These are phyloP conservation scores for Talaromyces borbonicus DNA, from an alignment of 495 filamentous ascomycete species.

Conservation along the genomic window DNA sequence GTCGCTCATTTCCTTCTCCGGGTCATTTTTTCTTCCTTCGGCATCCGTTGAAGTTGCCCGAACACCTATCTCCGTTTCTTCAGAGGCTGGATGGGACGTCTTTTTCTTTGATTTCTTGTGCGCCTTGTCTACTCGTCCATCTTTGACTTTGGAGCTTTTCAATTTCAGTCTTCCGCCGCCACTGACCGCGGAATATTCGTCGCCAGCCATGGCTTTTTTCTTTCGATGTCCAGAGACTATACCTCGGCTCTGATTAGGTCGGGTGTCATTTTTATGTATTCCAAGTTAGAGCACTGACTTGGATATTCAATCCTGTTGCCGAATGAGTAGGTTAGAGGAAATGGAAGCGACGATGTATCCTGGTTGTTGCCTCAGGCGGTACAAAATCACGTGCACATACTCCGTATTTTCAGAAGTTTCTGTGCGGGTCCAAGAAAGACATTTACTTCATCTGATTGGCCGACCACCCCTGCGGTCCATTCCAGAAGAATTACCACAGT, in stretches of 20 bases:
- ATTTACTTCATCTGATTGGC: background rate
- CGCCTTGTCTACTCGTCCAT: constrained; percentile 42
- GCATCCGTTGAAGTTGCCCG: background rate
- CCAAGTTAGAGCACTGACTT: no score
- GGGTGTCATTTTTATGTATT: no score
- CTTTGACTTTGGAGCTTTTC: constrained; percentile 57
- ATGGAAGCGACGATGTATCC: no score
- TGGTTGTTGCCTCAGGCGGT: background rate
- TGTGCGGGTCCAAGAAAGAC: no score
- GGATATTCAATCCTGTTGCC: background rate
- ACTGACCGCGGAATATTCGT: constrained; percentile 59
- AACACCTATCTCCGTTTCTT: constrained; percentile 12
- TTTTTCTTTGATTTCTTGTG: constrained; percentile 59
- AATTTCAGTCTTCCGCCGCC: constrained; percentile 66
- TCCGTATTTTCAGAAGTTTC: background rate
- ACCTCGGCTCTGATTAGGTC: no score
- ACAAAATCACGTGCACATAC: background rate
- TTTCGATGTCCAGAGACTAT: background rate
- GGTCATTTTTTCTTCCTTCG: background rate
- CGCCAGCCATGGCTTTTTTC: constrained; percentile 39
- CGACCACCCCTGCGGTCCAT: no score
- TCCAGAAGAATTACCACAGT: no score
- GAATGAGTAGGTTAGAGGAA: no score
- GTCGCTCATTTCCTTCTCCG: constrained; percentile 1
- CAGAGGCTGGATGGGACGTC: constrained; percentile 20